Percentiles rank a stretch among this genome's conserved stretches.
Evolutionary conservation across 1,284 basidiomycete genomes (phyloP).

Genomic region (Trichosporon sp.): DNA sequence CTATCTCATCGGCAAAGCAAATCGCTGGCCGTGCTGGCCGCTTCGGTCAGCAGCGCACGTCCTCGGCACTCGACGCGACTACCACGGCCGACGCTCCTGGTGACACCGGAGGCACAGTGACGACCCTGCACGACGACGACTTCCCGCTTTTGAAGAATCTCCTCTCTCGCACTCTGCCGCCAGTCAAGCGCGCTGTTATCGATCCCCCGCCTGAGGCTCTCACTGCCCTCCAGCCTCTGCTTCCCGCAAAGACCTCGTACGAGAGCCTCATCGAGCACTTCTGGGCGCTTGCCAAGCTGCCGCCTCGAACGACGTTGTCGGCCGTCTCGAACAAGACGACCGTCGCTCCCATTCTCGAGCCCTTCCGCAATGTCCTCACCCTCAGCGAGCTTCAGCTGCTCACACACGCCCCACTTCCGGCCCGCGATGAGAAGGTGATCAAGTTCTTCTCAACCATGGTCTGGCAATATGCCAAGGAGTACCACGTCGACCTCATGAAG

Average conservation of each 20-base stretch:
- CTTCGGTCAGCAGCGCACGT: slow-evolving; percentile 61
- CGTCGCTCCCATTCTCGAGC: slow-evolving; percentile 52
- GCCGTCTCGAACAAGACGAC: slow-evolving; percentile 42
- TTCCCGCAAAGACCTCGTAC: slow-evolving; percentile 44
- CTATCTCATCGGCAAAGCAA: slow-evolving; percentile 83
- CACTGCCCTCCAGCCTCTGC: slow-evolving; percentile 43
- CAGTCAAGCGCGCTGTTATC: slow-evolving; percentile 50
- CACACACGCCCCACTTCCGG: slow-evolving; percentile 50
- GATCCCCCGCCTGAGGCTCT: slow-evolving; percentile 42
- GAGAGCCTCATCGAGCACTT: slow-evolving; percentile 35
- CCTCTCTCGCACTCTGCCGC: slow-evolving; percentile 50
- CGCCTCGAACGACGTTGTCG: slow-evolving; percentile 52
- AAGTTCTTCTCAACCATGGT: slow-evolving; percentile 46
- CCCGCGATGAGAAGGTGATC: slow-evolving; percentile 48
- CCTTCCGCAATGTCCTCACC: slow-evolving; percentile 48
- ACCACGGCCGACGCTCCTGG: slow-evolving; percentile 31
- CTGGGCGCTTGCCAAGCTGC: slow-evolving; percentile 50
- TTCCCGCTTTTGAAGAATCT: slow-evolving; percentile 57
- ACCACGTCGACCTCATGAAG: slow-evolving; percentile 44
- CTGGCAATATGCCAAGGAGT: slow-evolving; percentile 42
- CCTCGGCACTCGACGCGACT: neutral
- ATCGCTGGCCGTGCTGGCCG: slow-evolving; percentile 94
- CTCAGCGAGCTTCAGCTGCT: slow-evolving; percentile 55
- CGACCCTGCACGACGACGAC: slow-evolving; percentile 64
- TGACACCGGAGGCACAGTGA: slow-evolving; percentile 59